phyloP scores from a whole-genome alignment of 345 rosid genomes.

The Reutealis trisperma region DNA sequence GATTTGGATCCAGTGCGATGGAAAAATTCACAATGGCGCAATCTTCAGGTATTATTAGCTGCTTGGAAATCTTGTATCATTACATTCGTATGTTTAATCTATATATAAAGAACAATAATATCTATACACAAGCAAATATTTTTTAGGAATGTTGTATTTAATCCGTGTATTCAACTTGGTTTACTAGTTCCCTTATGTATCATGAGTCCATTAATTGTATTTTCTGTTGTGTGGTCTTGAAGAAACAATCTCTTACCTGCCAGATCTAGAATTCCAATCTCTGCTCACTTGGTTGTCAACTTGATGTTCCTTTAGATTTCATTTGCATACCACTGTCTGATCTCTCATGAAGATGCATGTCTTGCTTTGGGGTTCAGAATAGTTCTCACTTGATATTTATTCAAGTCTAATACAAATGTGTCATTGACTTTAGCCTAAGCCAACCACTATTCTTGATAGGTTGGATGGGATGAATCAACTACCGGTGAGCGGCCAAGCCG shows the following conservation, averaged over 20 bases:
- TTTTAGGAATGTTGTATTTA: background rate
- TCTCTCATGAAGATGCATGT: background rate
- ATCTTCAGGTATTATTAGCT: conserved; percentile 72
- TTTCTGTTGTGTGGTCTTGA: background rate
- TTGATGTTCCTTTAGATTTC: background rate
- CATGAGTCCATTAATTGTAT: background rate
- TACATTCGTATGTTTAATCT: background rate
- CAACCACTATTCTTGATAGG: conserved; percentile 45
- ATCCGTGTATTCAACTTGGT: background rate
- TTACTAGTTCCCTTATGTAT: background rate
- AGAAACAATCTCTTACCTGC: background rate
- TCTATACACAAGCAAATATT: background rate
- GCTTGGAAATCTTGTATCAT: background rate
- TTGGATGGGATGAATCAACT: conserved; percentile 98
- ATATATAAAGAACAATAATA: background rate
- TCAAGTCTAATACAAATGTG: background rate
- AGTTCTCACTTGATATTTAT: background rate
- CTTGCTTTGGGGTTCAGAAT: background rate
- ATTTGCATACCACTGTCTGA: background rate
- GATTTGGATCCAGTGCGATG: conserved; percentile 89
- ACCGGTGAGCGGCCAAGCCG: conserved; percentile 86
- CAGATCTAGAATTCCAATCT: background rate
- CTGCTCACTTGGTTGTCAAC: background rate
- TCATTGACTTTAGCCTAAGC: background rate
- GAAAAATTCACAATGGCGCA: conserved; percentile 97